These are phyloP conservation scores for Aspergillus niger DNA, from an alignment of 2,329 filamentous ascomycete species.

Conservation along the genomic window DNA sequence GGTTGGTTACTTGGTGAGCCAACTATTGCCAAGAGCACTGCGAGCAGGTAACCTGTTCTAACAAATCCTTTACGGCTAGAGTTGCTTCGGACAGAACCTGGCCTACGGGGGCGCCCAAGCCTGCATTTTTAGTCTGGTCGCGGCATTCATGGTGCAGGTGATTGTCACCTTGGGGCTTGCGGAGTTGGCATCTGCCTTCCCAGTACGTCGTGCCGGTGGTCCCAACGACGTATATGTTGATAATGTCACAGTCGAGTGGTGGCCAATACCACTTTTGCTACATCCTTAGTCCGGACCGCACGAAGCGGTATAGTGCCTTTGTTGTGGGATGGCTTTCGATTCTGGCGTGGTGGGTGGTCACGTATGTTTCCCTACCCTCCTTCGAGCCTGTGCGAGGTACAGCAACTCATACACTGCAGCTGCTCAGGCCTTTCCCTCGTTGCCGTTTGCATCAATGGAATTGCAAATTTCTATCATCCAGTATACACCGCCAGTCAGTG, in stretches of 20 bases:
- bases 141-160: constrained; percentile 23
- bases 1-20: constrained; percentile 6
- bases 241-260: neutral
- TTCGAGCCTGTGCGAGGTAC: neutral
- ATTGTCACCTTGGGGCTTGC: constrained; percentile 27
- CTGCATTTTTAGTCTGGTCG: constrained; percentile 23
- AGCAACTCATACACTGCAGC: neutral
- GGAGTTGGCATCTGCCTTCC: constrained; percentile 30
- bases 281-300: constrained; percentile 17
- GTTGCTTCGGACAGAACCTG: constrained; percentile 14
- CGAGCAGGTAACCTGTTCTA: too few species aligned
- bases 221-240: neutral
- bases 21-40: too few species aligned
- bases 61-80: neutral
- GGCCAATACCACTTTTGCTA: constrained; percentile 30
- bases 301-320: constrained; percentile 17
- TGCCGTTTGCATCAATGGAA: constrained; percentile 10
- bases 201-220: constrained; percentile 3
- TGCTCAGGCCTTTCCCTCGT: constrained; percentile 15
- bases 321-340: constrained; percentile 23
- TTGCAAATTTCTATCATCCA: constrained; percentile 22
- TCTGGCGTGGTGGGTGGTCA: constrained; percentile 19
- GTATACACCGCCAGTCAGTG: too few species aligned
- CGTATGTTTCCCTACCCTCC: neutral
- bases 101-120: constrained; percentile 22